Base-by-base conservation (phyloP, 208 protist genomes). In the Trypanosoma conorhini region DNA sequence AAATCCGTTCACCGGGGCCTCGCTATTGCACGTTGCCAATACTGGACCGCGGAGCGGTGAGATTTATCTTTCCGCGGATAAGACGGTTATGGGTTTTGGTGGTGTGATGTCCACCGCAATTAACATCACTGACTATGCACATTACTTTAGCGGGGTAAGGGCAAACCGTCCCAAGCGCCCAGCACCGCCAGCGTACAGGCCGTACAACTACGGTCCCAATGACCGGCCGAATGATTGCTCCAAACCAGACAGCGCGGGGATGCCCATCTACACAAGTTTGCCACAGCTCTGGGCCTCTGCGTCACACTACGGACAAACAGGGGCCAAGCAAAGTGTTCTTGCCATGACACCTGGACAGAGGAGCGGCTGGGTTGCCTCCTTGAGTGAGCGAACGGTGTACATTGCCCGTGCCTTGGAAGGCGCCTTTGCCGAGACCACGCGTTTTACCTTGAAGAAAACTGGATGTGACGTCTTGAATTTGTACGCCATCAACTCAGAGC, bases 1-100 rank as follows among this genome's bases (percentile, higher is more conserved):
- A n/a, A 62, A 75, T 64, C 62, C 70, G n/a, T 75, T 75, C 50
- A 66, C 60, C 50, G 70, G 70, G 5, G 24, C 8, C 1, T 62
- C 21, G 5, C 40, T 75, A 48, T 50, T 75, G 21, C 52, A 19
- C 19, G 67, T 75, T 56, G 0, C 57, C 21, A 68, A 28, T 35
- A 2, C 38, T 62, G 54, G 5, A 26, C 0, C 3, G 31, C 0
- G 5, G 15, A 42, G 9, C 31, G 13, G 56, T 24, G 30, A 33
- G 19, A 61, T 75, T 31, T 68, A 42, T 58, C 7, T 44, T 28
- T 35, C 21, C 9, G 10, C n/a, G 8, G 52, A 67, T 62, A 35
- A 42, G 28, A 13, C 22, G 35, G 50, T 3, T 46, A 17, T 75
- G 26, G 63, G 35, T n/a, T 62, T 75, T 48, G 63, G 62, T 63